phyloP scores from a whole-genome alignment of 169 alveolate species.

The Plasmodium chabaudi region DNA sequence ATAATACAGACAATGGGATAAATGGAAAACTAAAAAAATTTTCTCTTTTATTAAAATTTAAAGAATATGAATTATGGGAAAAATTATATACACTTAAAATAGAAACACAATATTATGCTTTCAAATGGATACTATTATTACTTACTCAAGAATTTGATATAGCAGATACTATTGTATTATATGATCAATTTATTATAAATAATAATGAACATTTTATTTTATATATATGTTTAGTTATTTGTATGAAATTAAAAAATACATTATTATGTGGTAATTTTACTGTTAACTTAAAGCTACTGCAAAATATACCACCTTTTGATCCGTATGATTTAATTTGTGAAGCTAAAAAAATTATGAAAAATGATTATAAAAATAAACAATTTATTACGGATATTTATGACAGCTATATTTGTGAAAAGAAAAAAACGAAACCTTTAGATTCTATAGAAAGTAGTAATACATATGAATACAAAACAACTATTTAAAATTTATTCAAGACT shows the following conservation, averaged over 20 bases:
- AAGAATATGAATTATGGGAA: conserved; percentile 73
- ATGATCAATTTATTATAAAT: conserved; percentile 74
- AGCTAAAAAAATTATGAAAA: conserved; percentile 61
- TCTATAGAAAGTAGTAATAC: conserved; percentile 20
- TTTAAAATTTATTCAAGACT: conserved; percentile 1
- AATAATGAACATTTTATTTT: conserved; percentile 71
- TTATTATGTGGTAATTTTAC: conserved; percentile 70
- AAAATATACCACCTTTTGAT: conserved; percentile 76
- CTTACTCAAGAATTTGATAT: conserved; percentile 82
- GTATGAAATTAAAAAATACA: conserved; percentile 49
- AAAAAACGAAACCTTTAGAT: conserved; percentile 33
- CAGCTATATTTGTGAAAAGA: conserved; percentile 42
- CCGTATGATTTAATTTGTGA: conserved; percentile 70
- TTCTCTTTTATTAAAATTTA: conserved; percentile 64
- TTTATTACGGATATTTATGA: conserved; percentile 53
- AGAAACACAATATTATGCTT: conserved; percentile 80
- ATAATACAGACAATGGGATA: conserved; percentile 82
- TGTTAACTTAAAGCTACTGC: conserved; percentile 71
- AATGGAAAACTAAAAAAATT: conserved; percentile 75
- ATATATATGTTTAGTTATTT: conserved; percentile 69
- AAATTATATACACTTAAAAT: conserved; percentile 68
- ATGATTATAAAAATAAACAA: conserved; percentile 32
- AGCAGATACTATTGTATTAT: conserved; percentile 72
- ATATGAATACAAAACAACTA: conserved; percentile 1
- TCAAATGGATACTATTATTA: conserved; percentile 83